Evolutionary conservation across 768 basidiomycete genomes (phyloP), one percentile per base, ranked within the genome.

Genomic region (Calocera viscosa): DNA sequence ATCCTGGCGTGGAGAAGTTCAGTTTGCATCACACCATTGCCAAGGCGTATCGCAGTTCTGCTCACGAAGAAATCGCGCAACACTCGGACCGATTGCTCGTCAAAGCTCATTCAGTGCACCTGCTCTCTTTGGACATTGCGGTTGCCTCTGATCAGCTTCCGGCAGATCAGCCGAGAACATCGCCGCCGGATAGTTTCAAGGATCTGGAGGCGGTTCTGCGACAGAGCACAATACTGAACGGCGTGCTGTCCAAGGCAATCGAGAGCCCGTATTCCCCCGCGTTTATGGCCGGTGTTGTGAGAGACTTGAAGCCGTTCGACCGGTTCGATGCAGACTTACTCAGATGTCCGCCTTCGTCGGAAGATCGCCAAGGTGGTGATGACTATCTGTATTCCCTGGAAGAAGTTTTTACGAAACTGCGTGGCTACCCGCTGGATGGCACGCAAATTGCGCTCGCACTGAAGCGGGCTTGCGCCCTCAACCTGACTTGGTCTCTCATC

Each of bases 401-500:
- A 24, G 67, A 65, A 32, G 40, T 65, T 10, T 40, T 64, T 40
- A 64, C 68, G 69, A 74, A 74, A 66, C 72, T 71, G 8, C 75
- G 78, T 14, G 78, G 82, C 38, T 80, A 81, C 70, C 74, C 77
- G 0, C 79, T 80, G 3, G 77, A 75, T 12, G 75, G 78, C 0
- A 81, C 84, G 12, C 65, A 67, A 30, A 70, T 70, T 35, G 74
- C 74, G 66, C 76, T 77, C 2, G 77, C 84, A 16, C 83, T 89
- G 70, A 83, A 81, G 63, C 80, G 82, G 35, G 77, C 92, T 1
- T 78, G 83, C 63, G 84, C 86, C 0, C 84, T 94, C 74, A 96
- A 96, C 75, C 81, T 93, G 70, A 94, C 94, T 73, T 82, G 94
- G 63, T 94, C 92, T 0, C 78, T 96, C 40, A 80, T 89, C 24